Percentiles rank a stretch among this genome's conserved stretches.
Conservation (phyloP, 768 basidiomycete species). For the Leccinellum luteum region DNA sequence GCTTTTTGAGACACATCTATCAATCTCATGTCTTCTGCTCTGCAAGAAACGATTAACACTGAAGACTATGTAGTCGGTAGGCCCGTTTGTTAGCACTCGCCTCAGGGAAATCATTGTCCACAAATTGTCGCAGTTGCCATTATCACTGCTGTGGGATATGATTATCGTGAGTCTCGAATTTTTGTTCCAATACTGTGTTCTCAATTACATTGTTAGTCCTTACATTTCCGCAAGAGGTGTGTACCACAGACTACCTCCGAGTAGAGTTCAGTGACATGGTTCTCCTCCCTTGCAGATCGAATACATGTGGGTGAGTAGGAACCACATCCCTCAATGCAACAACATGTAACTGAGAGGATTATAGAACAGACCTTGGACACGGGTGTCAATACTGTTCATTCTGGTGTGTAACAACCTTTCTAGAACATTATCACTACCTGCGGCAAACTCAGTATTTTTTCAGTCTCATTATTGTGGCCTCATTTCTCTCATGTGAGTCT, state of each 20-base stretch:
- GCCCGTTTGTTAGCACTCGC: background rate
- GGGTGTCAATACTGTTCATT: background rate
- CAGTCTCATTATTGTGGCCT: background rate
- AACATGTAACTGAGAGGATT: background rate
- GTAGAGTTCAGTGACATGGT: background rate
- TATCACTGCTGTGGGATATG: background rate
- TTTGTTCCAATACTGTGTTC: background rate
- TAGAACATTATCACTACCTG: background rate
- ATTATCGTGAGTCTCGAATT: background rate
- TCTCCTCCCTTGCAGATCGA: background rate
- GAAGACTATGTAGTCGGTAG: background rate
- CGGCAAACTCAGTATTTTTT: background rate
- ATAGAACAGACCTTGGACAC: background rate
- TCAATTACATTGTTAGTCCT: background rate
- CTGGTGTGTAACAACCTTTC: background rate
- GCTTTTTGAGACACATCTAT: background rate
- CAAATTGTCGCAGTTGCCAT: background rate
- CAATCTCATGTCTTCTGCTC: background rate
- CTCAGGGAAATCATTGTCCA: background rate
- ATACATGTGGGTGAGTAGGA: background rate
- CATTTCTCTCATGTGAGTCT: background rate
- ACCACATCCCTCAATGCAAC: background rate
- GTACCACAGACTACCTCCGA: background rate
- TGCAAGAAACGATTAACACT: background rate
- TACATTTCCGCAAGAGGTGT: background rate